These are phyloP conservation scores for Aplosporella prunicola DNA, from an alignment of 2,329 filamentous ascomycete species.

Conservation along the genomic window DNA sequence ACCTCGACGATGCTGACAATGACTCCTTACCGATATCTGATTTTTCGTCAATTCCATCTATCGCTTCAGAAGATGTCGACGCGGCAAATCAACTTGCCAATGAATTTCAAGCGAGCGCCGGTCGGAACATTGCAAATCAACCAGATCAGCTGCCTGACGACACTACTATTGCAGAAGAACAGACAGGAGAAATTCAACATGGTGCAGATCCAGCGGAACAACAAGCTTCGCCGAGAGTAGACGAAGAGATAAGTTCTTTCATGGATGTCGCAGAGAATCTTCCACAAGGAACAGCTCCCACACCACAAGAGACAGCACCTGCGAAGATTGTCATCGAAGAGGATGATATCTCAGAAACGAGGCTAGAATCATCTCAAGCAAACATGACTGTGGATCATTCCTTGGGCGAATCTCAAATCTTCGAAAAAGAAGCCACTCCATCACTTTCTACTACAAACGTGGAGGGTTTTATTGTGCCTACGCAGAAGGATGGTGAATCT, in stretches of 20 bases:
- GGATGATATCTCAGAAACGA: background rate
- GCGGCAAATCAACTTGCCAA: slow-evolving; percentile 6
- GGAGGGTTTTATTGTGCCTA: too few relatives aligned
- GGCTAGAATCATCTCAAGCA: too few relatives aligned
- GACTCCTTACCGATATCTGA: too few relatives aligned
- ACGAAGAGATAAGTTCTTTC: slow-evolving; percentile 2
- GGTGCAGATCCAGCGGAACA: too few relatives aligned
- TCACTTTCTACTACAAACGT: background rate
- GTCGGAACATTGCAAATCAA: too few relatives aligned
- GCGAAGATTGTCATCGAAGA: background rate
- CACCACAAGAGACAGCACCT: background rate
- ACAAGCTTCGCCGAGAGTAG: background rate
- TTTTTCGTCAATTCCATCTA: background rate
- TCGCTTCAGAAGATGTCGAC: background rate
- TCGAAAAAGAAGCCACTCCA: background rate
- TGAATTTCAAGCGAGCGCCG: slow-evolving; percentile 3
- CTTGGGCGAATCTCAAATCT: background rate
- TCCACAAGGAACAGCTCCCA: slow-evolving; percentile 5
- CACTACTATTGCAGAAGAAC: background rate
- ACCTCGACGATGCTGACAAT: too few relatives aligned
- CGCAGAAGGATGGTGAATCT: too few relatives aligned
- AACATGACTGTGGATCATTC: too few relatives aligned
- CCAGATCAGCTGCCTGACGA: background rate
- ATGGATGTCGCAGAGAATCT: slow-evolving; percentile 1
- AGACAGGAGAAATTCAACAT: background rate